These are phyloP conservation scores for Pestalotiopsis fici DNA, from an alignment of 2,329 filamentous ascomycete species.

Conservation along the genomic window DNA sequence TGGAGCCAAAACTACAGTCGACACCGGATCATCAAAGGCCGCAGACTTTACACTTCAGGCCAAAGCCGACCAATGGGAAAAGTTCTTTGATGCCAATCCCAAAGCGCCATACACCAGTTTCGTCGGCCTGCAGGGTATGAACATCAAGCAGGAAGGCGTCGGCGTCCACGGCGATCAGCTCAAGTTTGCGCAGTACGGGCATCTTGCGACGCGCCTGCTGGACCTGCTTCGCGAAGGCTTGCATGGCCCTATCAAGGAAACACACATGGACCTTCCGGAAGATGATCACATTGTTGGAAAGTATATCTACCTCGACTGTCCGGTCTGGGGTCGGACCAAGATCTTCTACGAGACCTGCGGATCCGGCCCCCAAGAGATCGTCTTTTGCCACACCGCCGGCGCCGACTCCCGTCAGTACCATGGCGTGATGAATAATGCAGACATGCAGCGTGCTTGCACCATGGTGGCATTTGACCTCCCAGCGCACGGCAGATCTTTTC, in stretches of 20 bases:
- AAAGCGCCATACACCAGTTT: conserved; percentile 4
- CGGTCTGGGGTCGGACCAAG: conserved; percentile 48
- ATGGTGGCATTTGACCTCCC: conserved; percentile 53
- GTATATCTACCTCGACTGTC: conserved; percentile 46
- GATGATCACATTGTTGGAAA: conserved; percentile 46
- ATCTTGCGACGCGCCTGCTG: conserved; percentile 45
- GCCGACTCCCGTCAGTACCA: conserved; percentile 50
- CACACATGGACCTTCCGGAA: conserved; percentile 34
- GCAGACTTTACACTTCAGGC: neutral
- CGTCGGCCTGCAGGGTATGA: conserved; percentile 24
- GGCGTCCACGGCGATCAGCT: conserved; percentile 45
- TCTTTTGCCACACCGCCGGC: conserved; percentile 46
- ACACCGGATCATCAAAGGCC: neutral
- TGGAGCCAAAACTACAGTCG: neutral
- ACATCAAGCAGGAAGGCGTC: conserved; percentile 48
- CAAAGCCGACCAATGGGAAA: conserved; percentile 1
- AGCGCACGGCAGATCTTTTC: conserved; percentile 48
- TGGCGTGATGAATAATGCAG: conserved; percentile 49
- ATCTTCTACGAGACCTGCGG: conserved; percentile 50
- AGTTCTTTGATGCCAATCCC: conserved; percentile 3
- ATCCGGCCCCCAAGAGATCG: conserved; percentile 44
- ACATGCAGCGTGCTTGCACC: conserved; percentile 45
- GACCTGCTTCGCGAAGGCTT: conserved; percentile 48
- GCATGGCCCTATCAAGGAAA: conserved; percentile 41
- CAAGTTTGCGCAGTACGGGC: conserved; percentile 37